phyloP scores from a whole-genome alignment of 352 stramenopile genomes.

The Globisporangium perplexum region DNA sequence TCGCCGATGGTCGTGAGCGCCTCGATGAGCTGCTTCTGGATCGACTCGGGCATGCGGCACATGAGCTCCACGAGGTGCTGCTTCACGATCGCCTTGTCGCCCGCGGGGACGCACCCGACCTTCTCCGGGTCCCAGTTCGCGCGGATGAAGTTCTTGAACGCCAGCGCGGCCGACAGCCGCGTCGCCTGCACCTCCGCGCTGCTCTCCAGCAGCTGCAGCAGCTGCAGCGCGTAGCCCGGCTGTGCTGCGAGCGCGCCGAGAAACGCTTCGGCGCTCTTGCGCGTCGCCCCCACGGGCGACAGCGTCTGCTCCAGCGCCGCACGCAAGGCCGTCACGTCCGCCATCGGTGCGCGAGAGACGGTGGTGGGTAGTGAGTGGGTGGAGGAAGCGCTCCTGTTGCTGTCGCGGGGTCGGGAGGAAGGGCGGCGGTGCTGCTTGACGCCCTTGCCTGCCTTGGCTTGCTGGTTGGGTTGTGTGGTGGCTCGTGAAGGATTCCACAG shows the following conservation, averaged over 20 bases:
- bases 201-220: conserved; percentile 75
- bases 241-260: conserved; percentile 52
- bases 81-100: conserved; percentile 95
- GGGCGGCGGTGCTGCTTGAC: neutral
- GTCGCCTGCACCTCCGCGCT: conserved; percentile 50
- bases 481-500: too few relatives aligned
- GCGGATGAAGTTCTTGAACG: conserved; percentile 99
- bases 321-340: conserved; percentile 65
- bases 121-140: conserved; percentile 94
- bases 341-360: too few relatives aligned
- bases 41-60: conserved; percentile 90
- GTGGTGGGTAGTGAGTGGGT: too few relatives aligned
- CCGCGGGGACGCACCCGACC: conserved; percentile 53
- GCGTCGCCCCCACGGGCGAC: conserved; percentile 61
- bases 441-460: too few relatives aligned
- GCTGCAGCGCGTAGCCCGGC: conserved; percentile 62
- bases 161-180: conserved; percentile 62
- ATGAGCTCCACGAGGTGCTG: conserved; percentile 98
- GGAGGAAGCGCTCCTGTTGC: too few relatives aligned
- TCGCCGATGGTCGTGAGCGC: conserved; percentile 95
- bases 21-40: conserved; percentile 96
- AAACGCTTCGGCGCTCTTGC: conserved; percentile 66
- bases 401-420: too few relatives aligned
- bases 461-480: neutral
- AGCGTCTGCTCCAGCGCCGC: conserved; percentile 75